Evolutionary conservation across 352 stramenopile genomes (phyloP).

Genomic region (Peronospora farinosa): DNA sequence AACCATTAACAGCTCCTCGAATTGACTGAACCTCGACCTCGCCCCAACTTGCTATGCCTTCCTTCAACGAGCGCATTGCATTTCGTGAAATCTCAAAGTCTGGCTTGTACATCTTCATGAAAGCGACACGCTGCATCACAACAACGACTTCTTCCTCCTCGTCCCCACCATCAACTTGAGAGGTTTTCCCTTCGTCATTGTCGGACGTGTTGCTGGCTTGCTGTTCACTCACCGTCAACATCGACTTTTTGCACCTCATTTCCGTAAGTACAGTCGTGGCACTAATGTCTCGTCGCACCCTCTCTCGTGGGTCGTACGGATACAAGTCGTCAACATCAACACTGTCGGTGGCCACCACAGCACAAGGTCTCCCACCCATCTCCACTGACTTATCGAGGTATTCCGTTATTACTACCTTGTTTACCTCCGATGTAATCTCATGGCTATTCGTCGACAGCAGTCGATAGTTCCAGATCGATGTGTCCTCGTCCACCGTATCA

Average conservation of each 20-base stretch:
- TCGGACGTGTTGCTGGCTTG: not conserved
- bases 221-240: conserved; percentile 5
- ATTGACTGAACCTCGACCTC: conserved; percentile 30
- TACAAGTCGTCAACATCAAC: conserved; percentile 42
- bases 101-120: conserved; percentile 33
- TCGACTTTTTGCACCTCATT: conserved; percentile 14
- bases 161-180: not conserved
- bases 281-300: conserved; percentile 35
- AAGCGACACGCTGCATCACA: conserved; percentile 27
- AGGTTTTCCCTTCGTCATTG: not conserved
- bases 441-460: conserved; percentile 31
- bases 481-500: conserved; percentile 24
- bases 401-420: conserved; percentile 23
- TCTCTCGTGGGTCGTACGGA: conserved; percentile 31
- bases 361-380: conserved; percentile 21
- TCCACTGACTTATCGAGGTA: conserved; percentile 25
- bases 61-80: conserved; percentile 22
- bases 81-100: conserved; percentile 19
- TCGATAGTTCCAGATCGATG: conserved; percentile 36
- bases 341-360: conserved; percentile 32
- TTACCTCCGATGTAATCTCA: conserved; percentile 22
- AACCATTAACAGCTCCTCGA: conserved; percentile 24
- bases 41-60: conserved; percentile 31
- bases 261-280: conserved; percentile 26
- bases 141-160: conserved; percentile 23